Evolutionary conservation across 139 green algal genomes (phyloP), one percentile per base, ranked within the genome.

Genomic region (Auxenochlorella protothecoides): DNA sequence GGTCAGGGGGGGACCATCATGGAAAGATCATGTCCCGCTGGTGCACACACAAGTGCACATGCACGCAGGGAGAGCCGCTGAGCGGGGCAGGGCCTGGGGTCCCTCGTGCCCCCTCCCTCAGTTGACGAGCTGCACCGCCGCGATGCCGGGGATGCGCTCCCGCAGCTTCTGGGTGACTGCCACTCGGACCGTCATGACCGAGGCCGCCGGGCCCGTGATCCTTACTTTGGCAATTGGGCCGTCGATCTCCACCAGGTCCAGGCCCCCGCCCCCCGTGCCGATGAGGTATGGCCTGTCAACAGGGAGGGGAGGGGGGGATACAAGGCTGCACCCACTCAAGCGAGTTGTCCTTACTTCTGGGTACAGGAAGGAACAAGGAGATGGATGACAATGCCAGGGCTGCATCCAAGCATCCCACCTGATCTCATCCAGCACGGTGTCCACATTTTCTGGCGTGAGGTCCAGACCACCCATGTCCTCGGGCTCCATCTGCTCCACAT

Each of bases 91-190:
- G 9, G 57, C 57, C 57, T 9, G 57, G 57, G 9, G 9, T 0
- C 9, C 9, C 57, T 9, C 9, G 2, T 15, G 9, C 9, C 63
- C 14, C 10, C 63, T n/a, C 51, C 15, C 8, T 69, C 68, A 87
- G 27, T 84, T 86, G 3, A 98, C 75, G 54, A 99, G 78, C 81
- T 99, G 93, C 72, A 99, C 95, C 10, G 95, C 95, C 2, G 92
- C 95, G 73, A 99, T 99, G 55, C 62, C 65, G 2, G 95, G 95
- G 65, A 99, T 97, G 75, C 94, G 93, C 76, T 99, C 95, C 55
- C 95, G 73, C 69, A 99, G 87, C 87, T 99, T 99, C 81, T 99
- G 95, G 10, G 93, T 99, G 4, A 99, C 95, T 5, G 95, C 95
- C 66, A 99, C 95, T 0, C 95, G 80, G 55, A 99, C 95, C 10